Conservation (phyloP, 1,284 basidiomycete genomes). For the Phylloboletellus chloephorus region DNA sequence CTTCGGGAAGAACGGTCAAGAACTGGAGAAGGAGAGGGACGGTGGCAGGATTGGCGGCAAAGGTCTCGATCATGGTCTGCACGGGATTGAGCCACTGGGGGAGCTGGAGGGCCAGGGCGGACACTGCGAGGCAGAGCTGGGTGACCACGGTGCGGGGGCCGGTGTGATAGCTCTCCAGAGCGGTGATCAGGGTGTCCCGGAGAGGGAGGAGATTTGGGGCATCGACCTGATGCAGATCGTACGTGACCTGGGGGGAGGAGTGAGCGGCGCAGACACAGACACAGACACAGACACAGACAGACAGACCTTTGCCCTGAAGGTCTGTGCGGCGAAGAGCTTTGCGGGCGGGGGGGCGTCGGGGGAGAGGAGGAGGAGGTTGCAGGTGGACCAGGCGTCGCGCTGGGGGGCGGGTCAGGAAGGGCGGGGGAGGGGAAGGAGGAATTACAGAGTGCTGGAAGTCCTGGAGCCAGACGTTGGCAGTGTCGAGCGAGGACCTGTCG, state of each 20-base stretch:
- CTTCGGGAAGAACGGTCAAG: constrained; percentile 88
- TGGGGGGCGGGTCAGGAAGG: constrained; percentile 54
- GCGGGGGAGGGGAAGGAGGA: constrained; percentile 64
- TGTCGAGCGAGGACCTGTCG: constrained; percentile 77
- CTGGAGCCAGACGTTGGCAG: constrained; percentile 88
- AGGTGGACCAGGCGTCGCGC: constrained; percentile 94
- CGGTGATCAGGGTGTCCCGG: constrained; percentile 81
- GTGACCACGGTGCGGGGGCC: constrained; percentile 86
- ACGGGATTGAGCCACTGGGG: constrained; percentile 85
- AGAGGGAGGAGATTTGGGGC: constrained; percentile 67
- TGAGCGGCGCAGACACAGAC: constrained; percentile 10
- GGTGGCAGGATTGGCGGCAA: constrained; percentile 79
- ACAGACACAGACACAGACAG: constrained; percentile 8
- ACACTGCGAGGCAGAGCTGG: constrained; percentile 86
- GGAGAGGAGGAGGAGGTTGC: constrained; percentile 83
- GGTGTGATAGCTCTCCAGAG: constrained; percentile 61
- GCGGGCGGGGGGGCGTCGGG: constrained; percentile 77
- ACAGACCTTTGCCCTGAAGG: constrained; percentile 87
- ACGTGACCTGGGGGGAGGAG: constrained; percentile 69
- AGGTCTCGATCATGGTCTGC: constrained; percentile 77
- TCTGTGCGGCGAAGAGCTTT: constrained; percentile 94
- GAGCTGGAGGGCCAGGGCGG: constrained; percentile 89
- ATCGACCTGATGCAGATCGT: constrained; percentile 90
- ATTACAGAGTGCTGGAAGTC: constrained; percentile 96
- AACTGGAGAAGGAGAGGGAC: constrained; percentile 88